These are phyloP conservation scores for Tetracladium marchalianum DNA, from an alignment of 495 filamentous ascomycete species.

Conservation along the genomic window DNA sequence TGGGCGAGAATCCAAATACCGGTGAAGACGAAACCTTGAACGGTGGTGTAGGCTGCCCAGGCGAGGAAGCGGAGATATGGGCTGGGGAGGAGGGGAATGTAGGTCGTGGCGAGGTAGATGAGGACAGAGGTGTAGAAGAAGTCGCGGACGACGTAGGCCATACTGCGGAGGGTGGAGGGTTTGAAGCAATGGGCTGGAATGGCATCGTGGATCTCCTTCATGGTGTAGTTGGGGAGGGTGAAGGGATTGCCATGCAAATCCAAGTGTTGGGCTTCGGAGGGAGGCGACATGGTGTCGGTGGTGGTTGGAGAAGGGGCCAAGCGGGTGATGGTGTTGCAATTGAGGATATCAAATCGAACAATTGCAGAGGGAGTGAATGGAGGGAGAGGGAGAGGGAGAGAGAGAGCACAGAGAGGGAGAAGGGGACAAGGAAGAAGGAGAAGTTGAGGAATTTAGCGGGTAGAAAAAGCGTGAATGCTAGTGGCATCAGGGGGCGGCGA, in stretches of 20 bases:
- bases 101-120: conserved; percentile 44
- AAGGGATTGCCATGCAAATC: conserved; percentile 47
- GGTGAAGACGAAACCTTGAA: conserved; percentile 57
- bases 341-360: too few relatives aligned
- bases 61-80: conserved; percentile 33
- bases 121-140: conserved; percentile 36
- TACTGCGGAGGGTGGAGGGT: conserved; percentile 42
- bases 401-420: too few relatives aligned
- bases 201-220: conserved; percentile 58
- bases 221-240: conserved; percentile 47
- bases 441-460: too few relatives aligned
- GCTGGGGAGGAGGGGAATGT: conserved; percentile 37
- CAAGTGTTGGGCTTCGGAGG: conserved; percentile 14
- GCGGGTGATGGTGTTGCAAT: too few relatives aligned
- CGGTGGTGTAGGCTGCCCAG: conserved; percentile 50
- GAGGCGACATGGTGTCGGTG: too few relatives aligned
- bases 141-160: conserved; percentile 54
- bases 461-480: too few relatives aligned
- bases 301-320: too few relatives aligned
- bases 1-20: conserved; percentile 66
- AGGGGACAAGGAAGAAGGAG: too few relatives aligned
- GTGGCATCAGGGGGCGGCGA: too few relatives aligned
- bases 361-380: too few relatives aligned
- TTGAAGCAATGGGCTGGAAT: conserved; percentile 63
- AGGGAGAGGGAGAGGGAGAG: too few relatives aligned